These are phyloP conservation scores for Citrus reticulata DNA, from an alignment of 345 rosid genomes.

Conservation along the genomic window DNA sequence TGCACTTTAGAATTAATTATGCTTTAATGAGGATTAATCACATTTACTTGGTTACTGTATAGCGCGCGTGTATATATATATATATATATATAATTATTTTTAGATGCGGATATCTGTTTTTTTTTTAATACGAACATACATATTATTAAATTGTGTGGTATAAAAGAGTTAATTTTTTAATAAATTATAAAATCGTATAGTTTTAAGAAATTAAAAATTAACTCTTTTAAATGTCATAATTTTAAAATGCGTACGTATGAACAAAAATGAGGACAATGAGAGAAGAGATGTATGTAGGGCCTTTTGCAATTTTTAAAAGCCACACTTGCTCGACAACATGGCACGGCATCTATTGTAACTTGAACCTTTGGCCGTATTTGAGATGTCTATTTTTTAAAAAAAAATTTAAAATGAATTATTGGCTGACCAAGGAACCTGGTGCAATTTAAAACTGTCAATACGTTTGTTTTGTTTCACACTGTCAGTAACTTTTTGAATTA, in stretches of 20 bases:
- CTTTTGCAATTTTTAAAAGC: not conserved
- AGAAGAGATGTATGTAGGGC: not conserved
- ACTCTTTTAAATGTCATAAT: rapidly evolving
- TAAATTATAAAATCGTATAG: rapidly evolving
- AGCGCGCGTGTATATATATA: rapidly evolving
- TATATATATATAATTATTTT: no score
- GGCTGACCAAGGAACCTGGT: not conserved
- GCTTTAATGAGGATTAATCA: not conserved
- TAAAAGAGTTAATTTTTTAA: no score
- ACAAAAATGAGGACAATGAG: no score
- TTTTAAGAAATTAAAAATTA: no score
- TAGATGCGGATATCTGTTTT: rapidly evolving
- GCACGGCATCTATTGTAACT: not conserved
- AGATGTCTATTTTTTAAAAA: not conserved
- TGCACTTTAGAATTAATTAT: not conserved
- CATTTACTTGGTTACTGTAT: not conserved
- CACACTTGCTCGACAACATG: not conserved
- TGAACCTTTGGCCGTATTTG: not conserved
- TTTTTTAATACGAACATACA: rapidly evolving
- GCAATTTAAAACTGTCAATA: not conserved
- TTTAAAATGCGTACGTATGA: rapidly evolving
- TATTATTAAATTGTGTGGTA: rapidly evolving
- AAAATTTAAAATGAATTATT: no score
- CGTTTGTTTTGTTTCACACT: no score
- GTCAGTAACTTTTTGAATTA: no score